Evolutionary conservation across 192 early-diverging fungal species (phyloP).

Genomic region (Coemansia sp.): DNA sequence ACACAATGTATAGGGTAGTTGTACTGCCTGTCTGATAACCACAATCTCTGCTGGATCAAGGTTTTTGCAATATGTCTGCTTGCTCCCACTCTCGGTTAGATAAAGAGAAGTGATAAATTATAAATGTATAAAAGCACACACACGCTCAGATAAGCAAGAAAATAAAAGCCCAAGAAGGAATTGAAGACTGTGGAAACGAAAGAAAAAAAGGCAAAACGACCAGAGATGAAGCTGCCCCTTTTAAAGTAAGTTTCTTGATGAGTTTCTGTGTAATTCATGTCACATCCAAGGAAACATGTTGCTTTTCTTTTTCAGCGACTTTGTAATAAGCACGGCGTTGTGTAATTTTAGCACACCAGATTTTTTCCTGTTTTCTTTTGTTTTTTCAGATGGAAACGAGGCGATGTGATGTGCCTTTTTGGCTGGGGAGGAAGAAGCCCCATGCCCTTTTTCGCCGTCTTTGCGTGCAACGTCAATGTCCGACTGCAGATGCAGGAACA

Average conservation of each 20-base stretch:
- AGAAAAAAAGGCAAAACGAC: neutral
- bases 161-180: slow-evolving; percentile 2
- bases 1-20: neutral
- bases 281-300: neutral
- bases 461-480: neutral
- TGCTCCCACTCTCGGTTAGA: neutral
- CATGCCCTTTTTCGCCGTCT: neutral
- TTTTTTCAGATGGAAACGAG: neutral
- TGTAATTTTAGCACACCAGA: neutral
- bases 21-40: neutral
- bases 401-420: neutral
- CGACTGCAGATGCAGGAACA: neutral
- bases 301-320: neutral
- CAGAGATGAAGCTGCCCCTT: neutral
- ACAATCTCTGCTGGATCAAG: neutral
- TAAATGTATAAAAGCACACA: neutral
- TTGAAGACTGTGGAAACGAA: neutral
- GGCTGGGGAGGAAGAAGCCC: no score
- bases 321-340: neutral
- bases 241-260: neutral
- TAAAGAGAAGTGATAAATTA: neutral
- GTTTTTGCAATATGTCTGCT: neutral
- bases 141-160: neutral
- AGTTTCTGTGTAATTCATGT: neutral
- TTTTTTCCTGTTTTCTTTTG: neutral